A percentile compares a stretch with the other conserved stretches of the same genome.
These are phyloP conservation scores for Candida caryicola DNA, from an alignment of 805 yeast genomes.

Conservation along the genomic window DNA sequence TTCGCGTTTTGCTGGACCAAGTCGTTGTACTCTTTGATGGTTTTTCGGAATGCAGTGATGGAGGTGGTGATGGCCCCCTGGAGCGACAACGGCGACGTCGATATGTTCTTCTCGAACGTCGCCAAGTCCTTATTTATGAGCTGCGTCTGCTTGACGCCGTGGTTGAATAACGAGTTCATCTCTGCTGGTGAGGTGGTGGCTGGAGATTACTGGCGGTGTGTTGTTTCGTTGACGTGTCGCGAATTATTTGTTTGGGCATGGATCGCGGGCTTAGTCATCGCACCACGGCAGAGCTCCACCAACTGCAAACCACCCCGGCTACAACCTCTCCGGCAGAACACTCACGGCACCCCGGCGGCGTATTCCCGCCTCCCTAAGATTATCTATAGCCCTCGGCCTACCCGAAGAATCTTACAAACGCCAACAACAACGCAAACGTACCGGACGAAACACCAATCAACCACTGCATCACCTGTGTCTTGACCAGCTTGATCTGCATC, in stretches of 20 bases:
- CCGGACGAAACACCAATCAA: slow-evolving; percentile 97
- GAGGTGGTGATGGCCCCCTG: slow-evolving; percentile 82
- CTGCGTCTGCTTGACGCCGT: slow-evolving; percentile 82
- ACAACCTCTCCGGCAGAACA: no score
- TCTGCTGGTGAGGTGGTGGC: not conserved
- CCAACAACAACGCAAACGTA: slow-evolving; percentile 90
- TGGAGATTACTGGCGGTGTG: not conserved
- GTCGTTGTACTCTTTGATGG: slow-evolving; percentile 65
- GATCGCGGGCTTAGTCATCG: slow-evolving; percentile 1
- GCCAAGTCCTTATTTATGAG: slow-evolving; percentile 66
- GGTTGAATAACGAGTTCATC: slow-evolving; percentile 85
- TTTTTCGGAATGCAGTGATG: slow-evolving; percentile 67
- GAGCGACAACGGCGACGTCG: slow-evolving; percentile 68
- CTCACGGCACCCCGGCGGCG: no score
- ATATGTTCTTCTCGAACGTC: slow-evolving; percentile 61
- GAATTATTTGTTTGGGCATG: no score
- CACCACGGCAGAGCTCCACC: no score
- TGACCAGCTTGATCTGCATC: slow-evolving; percentile 91
- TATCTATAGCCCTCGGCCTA: slow-evolving; percentile 18
- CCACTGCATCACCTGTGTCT: slow-evolving; percentile 98
- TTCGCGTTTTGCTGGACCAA: slow-evolving; percentile 58
- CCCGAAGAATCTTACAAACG: slow-evolving; percentile 80
- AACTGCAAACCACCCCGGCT: no score
- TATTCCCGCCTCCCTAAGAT: no score
- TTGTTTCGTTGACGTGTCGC: slow-evolving; percentile 4